These are phyloP conservation scores for Psilocybe cyanescens DNA, from an alignment of 768 basidiomycete genomes.

Conservation along the genomic window DNA sequence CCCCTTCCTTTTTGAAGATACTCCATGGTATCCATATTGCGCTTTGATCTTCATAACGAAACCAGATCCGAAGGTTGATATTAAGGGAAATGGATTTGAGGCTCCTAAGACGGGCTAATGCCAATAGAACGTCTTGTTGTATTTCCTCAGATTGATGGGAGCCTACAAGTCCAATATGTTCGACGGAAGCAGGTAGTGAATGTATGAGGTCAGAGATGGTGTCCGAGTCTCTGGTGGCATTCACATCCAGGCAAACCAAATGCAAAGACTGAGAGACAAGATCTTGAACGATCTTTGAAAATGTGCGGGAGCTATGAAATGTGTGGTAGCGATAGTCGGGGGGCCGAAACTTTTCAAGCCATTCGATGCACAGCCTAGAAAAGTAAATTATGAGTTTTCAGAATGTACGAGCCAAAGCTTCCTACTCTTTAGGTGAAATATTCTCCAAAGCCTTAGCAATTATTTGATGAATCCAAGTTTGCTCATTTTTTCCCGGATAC, in stretches of 20 bases:
- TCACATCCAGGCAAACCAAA: neutral
- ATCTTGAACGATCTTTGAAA: neutral
- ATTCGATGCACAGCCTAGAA: slow-evolving; percentile 1
- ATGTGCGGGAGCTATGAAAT: neutral
- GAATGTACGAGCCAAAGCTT: neutral
- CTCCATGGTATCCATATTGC: neutral
- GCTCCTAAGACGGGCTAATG: neutral
- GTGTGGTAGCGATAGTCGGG: neutral
- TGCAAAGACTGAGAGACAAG: neutral
- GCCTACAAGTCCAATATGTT: neutral
- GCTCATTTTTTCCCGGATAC: slow-evolving; percentile 1
- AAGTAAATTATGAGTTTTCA: neutral
- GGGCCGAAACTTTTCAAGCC: neutral
- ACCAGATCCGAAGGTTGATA: slow-evolving; percentile 24
- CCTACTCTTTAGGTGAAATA: neutral
- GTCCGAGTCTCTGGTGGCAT: neutral
- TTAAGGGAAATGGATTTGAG: neutral
- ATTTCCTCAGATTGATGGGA: neutral
- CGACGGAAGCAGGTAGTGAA: neutral
- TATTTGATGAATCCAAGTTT: neutral
- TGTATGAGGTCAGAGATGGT: neutral
- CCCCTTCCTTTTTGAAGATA: neutral
- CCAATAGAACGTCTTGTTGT: neutral
- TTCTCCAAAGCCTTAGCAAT: neutral
- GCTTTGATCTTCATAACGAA: neutral